Conservation (phyloP, 2,329 filamentous ascomycete species). For the Venturiaceae sp. region DNA sequence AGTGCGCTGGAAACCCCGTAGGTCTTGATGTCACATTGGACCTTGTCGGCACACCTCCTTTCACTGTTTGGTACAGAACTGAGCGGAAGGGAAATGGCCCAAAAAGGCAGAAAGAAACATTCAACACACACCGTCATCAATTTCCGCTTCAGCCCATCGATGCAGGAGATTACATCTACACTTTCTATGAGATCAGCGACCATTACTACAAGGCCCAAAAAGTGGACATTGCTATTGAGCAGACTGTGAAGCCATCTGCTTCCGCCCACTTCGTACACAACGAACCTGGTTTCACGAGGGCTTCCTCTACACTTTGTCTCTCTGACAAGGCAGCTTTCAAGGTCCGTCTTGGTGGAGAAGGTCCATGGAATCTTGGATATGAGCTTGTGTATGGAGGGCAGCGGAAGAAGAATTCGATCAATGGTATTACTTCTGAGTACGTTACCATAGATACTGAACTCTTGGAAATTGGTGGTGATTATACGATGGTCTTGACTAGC, state of each 20-base stretch:
- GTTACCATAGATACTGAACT: slow-evolving; percentile 67
- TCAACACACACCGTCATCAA: slow-evolving; percentile 57
- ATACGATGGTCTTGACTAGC: slow-evolving; percentile 74
- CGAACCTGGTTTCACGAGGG: slow-evolving; percentile 16
- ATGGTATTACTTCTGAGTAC: slow-evolving; percentile 50
- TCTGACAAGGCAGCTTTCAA: slow-evolving; percentile 70
- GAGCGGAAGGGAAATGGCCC: slow-evolving; percentile 37
- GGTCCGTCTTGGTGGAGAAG: slow-evolving; percentile 68
- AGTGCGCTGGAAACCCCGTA: slow-evolving; percentile 88
- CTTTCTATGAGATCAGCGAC: slow-evolving; percentile 74
- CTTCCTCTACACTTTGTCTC: slow-evolving; percentile 64
- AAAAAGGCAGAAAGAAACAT: slow-evolving; percentile 33
- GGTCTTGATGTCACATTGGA: slow-evolving; percentile 84
- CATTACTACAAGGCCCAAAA: slow-evolving; percentile 63
- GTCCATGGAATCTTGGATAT: slow-evolving; percentile 84
- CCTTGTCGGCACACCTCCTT: slow-evolving; percentile 85
- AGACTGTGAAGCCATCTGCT: slow-evolving; percentile 88
- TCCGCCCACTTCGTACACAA: slow-evolving; percentile 59
- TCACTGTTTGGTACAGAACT: slow-evolving; percentile 71
- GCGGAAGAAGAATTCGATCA: slow-evolving; percentile 57
- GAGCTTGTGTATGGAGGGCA: slow-evolving; percentile 86
- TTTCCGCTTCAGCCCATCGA: slow-evolving; percentile 72
- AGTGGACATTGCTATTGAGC: slow-evolving; percentile 53
- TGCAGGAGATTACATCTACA: slow-evolving; percentile 80
- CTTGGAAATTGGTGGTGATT: slow-evolving; percentile 76